Conservation (phyloP, 805 yeast genomes). For the Saccharomyces eubayanus region DNA sequence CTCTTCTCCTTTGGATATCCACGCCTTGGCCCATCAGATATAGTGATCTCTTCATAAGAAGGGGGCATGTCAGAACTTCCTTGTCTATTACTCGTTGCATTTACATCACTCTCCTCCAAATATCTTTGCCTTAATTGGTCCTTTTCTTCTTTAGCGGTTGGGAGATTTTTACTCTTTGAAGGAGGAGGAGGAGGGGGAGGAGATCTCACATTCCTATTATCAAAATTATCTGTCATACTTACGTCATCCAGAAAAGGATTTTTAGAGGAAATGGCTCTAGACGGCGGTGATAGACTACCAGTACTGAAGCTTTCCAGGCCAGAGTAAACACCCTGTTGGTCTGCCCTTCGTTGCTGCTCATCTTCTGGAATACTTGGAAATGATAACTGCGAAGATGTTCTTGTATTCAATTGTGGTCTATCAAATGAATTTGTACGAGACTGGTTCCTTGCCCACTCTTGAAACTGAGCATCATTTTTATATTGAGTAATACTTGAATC, state of each 20-base stretch:
- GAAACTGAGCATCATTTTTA: slow-evolving; percentile 36
- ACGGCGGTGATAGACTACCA: slow-evolving; percentile 10
- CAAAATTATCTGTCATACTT: slow-evolving; percentile 2
- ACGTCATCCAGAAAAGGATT: slow-evolving; percentile 31
- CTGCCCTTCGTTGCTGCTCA: background rate
- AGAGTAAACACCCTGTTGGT: background rate
- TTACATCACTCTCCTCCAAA: slow-evolving; percentile 16
- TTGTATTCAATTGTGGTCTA: background rate
- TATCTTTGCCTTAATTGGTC: slow-evolving; percentile 28
- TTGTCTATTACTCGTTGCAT: slow-evolving; percentile 5
- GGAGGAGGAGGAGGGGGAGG: slow-evolving; percentile 23
- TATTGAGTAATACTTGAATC: slow-evolving; percentile 24
- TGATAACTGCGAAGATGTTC: background rate
- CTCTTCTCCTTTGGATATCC: slow-evolving; percentile 51
- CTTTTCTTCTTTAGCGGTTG: slow-evolving; percentile 29
- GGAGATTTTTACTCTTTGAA: slow-evolving; percentile 18
- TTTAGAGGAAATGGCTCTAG: slow-evolving; percentile 30
- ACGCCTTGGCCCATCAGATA: slow-evolving; percentile 33
- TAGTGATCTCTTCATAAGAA: slow-evolving; percentile 62
- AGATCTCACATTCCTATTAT: background rate
- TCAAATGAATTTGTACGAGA: background rate
- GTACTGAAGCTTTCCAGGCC: background rate
- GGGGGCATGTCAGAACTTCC: slow-evolving; percentile 41
- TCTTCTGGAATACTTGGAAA: background rate
- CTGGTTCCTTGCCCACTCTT: slow-evolving; percentile 43